Conservation (phyloP, 2,329 filamentous ascomycete species). For the Diaporthe sp. region DNA sequence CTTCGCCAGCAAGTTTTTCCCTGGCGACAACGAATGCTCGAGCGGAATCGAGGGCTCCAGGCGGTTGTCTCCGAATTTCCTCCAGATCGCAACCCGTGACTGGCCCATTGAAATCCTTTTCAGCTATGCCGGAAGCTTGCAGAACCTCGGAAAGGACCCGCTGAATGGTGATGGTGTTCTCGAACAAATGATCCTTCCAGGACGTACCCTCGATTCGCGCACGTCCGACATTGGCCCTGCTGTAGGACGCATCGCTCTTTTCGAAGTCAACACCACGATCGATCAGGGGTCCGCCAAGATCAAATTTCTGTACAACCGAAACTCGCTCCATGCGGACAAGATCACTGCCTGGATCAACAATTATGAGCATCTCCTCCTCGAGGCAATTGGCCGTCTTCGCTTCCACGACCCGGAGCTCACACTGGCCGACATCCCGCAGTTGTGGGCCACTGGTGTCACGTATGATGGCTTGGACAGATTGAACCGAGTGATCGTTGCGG, state of each 20-base stretch:
- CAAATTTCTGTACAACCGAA: constrained; percentile 60
- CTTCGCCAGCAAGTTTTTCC: constrained; percentile 53
- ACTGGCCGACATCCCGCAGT: constrained; percentile 62
- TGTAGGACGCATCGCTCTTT: constrained; percentile 64
- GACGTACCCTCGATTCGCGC: constrained; percentile 53
- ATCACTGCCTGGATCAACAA: constrained; percentile 62
- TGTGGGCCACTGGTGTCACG: constrained; percentile 55
- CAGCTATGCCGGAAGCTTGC: constrained; percentile 65
- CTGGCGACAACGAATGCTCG: constrained; percentile 45
- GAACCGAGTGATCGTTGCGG: constrained; percentile 56
- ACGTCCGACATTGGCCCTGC: constrained; percentile 60
- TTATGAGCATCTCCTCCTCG: constrained; percentile 61
- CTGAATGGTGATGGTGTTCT: constrained; percentile 59
- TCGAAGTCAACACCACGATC: constrained; percentile 64
- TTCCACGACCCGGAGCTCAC: constrained; percentile 62
- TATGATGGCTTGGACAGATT: constrained; percentile 61
- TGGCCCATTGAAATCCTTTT: constrained; percentile 71
- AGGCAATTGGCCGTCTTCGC: constrained; percentile 58
- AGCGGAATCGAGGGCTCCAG: constrained; percentile 1
- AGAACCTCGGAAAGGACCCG: constrained; percentile 59
- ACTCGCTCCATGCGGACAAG: constrained; percentile 56
- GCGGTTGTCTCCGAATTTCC: constrained; percentile 32
- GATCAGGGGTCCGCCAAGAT: constrained; percentile 61
- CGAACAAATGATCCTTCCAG: constrained; percentile 59
- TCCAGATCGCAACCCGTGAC: constrained; percentile 48